phyloP scores from a whole-genome alignment of 495 filamentous ascomycete species.

The Pyrenula massariospora region DNA sequence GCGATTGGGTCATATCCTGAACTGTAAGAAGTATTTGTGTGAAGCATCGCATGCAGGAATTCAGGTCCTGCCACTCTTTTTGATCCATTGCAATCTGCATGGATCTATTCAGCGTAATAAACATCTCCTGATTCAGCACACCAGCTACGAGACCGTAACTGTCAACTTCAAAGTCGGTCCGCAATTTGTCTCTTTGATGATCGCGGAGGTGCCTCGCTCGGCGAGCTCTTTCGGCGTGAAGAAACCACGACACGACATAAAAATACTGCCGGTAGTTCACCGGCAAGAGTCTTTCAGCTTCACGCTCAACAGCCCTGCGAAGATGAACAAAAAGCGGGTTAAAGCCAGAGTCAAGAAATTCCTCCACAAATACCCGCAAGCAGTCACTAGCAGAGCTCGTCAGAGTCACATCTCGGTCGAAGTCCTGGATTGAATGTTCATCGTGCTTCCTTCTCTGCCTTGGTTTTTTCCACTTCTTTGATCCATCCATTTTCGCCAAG shows the following conservation, averaged over 20 bases:
- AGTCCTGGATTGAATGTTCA: slow-evolving; percentile 52
- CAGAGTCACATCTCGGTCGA: slow-evolving; percentile 59
- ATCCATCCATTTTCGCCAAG: slow-evolving; percentile 79
- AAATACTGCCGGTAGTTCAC: slow-evolving; percentile 75
- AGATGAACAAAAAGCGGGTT: slow-evolving; percentile 85
- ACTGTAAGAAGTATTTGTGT: slow-evolving; percentile 70
- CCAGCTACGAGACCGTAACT: slow-evolving; percentile 78
- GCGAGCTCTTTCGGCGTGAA: slow-evolving; percentile 74
- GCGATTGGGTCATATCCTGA: slow-evolving; percentile 82
- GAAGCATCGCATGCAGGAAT: slow-evolving; percentile 84
- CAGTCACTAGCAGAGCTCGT: slow-evolving; percentile 56
- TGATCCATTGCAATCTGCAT: slow-evolving; percentile 70
- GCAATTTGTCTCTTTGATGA: slow-evolving; percentile 16
- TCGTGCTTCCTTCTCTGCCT: slow-evolving; percentile 51
- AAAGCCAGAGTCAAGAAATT: slow-evolving; percentile 91
- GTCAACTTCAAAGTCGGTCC: slow-evolving; percentile 47
- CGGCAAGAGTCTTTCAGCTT: slow-evolving; percentile 70
- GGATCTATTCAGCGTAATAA: slow-evolving; percentile 71
- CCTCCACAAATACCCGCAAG: slow-evolving; percentile 73
- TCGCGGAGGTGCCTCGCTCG: slow-evolving; percentile 42
- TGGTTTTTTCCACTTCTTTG: slow-evolving; percentile 83
- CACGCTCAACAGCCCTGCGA: slow-evolving; percentile 80
- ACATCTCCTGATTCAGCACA: slow-evolving; percentile 85
- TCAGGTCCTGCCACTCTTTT: slow-evolving; percentile 78
- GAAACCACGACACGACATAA: slow-evolving; percentile 88